phyloP scores from a whole-genome alignment of 805 yeast species.

The Sugiyamaella mastotermitis region DNA sequence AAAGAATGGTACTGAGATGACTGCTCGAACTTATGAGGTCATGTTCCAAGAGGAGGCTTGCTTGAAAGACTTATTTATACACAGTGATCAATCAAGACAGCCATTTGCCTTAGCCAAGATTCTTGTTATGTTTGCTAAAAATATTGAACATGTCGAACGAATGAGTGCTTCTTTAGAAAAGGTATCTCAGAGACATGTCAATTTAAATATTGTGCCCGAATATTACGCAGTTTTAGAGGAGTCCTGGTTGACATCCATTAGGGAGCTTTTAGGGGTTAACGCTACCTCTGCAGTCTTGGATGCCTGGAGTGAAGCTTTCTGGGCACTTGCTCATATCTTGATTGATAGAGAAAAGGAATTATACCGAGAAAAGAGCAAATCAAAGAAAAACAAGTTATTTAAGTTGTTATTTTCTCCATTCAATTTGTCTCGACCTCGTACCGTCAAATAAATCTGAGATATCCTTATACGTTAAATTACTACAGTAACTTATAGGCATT shows the following conservation, averaged over 20 bases:
- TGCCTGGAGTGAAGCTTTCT: conserved; percentile 66
- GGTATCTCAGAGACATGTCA: conserved; percentile 61
- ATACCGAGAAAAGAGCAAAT: conserved; percentile 34
- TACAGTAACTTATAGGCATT: no score
- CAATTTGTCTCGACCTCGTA: no score
- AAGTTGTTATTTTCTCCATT: no score
- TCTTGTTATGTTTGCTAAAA: conserved; percentile 52
- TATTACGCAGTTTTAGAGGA: conserved; percentile 63
- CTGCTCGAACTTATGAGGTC: no score
- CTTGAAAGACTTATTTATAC: no score
- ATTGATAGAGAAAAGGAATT: conserved; percentile 47
- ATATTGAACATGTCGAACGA: conserved; percentile 53
- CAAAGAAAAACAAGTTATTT: no score
- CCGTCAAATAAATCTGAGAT: no score
- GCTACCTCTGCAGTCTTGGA: conserved; percentile 53
- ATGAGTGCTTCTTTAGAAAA: conserved; percentile 49
- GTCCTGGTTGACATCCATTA: conserved; percentile 48
- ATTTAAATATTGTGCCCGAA: conserved; percentile 54
- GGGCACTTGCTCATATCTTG: conserved; percentile 53
- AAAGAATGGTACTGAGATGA: no score
- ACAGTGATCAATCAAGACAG: no score
- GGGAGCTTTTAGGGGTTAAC: conserved; percentile 48
- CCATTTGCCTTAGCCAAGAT: conserved; percentile 62
- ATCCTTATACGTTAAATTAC: no score
- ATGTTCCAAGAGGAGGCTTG: no score